Conservation (phyloP, 2,329 filamentous ascomycete species). For the Botrytis pseudocinerea region DNA sequence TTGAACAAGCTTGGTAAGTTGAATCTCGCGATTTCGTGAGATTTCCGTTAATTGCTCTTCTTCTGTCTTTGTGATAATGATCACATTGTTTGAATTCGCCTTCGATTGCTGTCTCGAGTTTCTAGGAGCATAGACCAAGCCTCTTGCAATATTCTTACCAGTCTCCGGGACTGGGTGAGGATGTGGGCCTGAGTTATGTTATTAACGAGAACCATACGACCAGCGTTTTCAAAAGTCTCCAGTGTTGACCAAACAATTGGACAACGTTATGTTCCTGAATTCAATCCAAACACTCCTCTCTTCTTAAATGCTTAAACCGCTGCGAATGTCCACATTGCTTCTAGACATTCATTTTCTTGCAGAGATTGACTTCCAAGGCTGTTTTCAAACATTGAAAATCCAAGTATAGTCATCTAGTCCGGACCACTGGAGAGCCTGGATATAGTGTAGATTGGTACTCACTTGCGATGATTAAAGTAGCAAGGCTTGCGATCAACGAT, state of each 20-base stretch:
- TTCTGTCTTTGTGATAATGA: slow-evolving; percentile 30
- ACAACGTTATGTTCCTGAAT: neutral
- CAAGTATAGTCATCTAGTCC: neutral
- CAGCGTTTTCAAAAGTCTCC: neutral
- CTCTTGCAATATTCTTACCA: slow-evolving; percentile 29
- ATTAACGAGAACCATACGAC: slow-evolving; percentile 24
- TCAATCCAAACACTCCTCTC: neutral
- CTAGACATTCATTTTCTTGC: neutral
- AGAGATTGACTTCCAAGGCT: neutral
- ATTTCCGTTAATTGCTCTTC: slow-evolving; percentile 26
- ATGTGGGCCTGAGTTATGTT: slow-evolving; percentile 29
- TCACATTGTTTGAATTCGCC: slow-evolving; percentile 22
- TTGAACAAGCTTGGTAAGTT: slow-evolving; percentile 27
- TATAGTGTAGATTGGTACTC: slow-evolving; percentile 18
- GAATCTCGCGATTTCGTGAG: slow-evolving; percentile 27
- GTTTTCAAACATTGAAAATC: neutral
- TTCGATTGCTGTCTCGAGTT: slow-evolving; percentile 20
- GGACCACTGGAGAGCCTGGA: neutral
- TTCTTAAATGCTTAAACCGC: neutral
- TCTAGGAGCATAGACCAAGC: slow-evolving; percentile 31
- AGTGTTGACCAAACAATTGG: neutral
- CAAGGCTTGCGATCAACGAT: slow-evolving; percentile 32
- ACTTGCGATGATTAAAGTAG: slow-evolving; percentile 34
- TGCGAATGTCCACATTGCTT: neutral
- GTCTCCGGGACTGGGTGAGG: slow-evolving; percentile 32